Percentiles rank a stretch among this genome's conserved stretches.
These are phyloP conservation scores for Boletus sp. DNA, from an alignment of 768 basidiomycete genomes.

Conservation along the genomic window DNA sequence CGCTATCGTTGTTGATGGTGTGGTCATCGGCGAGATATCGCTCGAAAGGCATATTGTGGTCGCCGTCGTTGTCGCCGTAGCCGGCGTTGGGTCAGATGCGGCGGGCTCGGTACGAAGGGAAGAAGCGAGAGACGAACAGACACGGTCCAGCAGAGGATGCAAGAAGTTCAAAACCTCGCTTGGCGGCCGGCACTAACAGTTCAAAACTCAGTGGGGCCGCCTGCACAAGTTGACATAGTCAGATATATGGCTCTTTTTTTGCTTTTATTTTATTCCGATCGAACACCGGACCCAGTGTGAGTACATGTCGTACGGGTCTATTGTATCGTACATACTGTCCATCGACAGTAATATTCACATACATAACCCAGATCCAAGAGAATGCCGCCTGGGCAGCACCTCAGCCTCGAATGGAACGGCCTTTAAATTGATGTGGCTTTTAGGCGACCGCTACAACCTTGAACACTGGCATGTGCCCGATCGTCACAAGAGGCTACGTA, in stretches of 20 bases:
- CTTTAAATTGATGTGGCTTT: constrained; percentile 14
- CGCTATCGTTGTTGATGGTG: neutral
- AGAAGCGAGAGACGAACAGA: neutral
- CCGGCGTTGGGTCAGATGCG: neutral
- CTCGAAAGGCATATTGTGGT: constrained; percentile 40
- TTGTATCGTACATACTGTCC: neutral
- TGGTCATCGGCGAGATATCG: constrained; percentile 36
- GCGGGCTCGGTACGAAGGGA: neutral
- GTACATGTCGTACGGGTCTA: constrained; percentile 6
- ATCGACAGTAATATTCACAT: neutral
- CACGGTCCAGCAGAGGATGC: neutral
- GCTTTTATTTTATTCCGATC: constrained; percentile 9
- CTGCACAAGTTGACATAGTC: neutral
- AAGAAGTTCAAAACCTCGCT: no score
- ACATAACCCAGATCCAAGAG: constrained; percentile 14
- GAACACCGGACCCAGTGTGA: neutral
- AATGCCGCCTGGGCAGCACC: neutral
- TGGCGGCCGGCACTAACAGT: neutral
- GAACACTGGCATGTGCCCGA: constrained; percentile 23
- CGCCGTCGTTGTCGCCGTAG: constrained; percentile 1
- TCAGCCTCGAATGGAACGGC: constrained; percentile 5
- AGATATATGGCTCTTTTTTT: constrained; percentile 10
- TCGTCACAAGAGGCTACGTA: constrained; percentile 29
- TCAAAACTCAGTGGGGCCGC: neutral
- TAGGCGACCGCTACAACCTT: constrained; percentile 19